These are phyloP conservation scores for Poronia punctata DNA, from an alignment of 495 filamentous ascomycete genomes.

Conservation along the genomic window DNA sequence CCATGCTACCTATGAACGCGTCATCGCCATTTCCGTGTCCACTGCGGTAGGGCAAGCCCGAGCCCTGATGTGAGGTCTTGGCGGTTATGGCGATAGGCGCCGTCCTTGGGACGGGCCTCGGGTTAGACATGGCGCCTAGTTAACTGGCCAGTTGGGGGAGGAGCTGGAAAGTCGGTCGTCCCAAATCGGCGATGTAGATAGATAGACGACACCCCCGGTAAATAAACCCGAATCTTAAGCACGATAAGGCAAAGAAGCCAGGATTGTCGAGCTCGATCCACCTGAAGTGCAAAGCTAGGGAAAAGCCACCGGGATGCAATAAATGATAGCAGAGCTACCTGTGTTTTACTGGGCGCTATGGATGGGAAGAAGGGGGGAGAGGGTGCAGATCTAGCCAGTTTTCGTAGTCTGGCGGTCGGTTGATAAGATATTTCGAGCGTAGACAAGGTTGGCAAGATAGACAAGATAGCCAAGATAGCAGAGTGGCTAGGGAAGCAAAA, in stretches of 20 bases:
- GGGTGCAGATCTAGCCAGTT: slow-evolving; percentile 2
- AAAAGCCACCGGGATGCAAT: not conserved
- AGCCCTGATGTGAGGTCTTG: slow-evolving; percentile 35
- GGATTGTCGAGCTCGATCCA: too few species aligned
- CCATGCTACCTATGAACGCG: slow-evolving; percentile 34
- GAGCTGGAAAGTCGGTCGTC: not conserved
- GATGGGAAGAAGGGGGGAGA: slow-evolving; percentile 1
- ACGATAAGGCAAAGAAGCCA: too few species aligned
- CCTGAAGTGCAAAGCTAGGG: not conserved
- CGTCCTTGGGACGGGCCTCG: slow-evolving; percentile 43
- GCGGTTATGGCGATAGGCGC: slow-evolving; percentile 52
- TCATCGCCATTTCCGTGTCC: slow-evolving; percentile 38
- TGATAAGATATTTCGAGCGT: slow-evolving; percentile 1
- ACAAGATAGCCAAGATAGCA: not conserved
- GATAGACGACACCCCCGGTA: too few species aligned
- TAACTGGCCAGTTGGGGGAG: too few species aligned
- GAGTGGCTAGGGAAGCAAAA: not conserved
- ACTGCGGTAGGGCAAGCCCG: slow-evolving; percentile 24
- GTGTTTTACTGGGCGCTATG: slow-evolving; percentile 1
- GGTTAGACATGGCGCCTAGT: slow-evolving; percentile 37
- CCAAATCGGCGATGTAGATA: slow-evolving; percentile 5
- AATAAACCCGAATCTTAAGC: too few species aligned
- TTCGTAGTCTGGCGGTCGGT: not conserved
- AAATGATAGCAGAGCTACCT: slow-evolving; percentile 2
- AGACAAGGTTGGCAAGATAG: not conserved